Base-by-base conservation (phyloP, 352 stramenopile genomes). In the Globisporangium spinosum region DNA sequence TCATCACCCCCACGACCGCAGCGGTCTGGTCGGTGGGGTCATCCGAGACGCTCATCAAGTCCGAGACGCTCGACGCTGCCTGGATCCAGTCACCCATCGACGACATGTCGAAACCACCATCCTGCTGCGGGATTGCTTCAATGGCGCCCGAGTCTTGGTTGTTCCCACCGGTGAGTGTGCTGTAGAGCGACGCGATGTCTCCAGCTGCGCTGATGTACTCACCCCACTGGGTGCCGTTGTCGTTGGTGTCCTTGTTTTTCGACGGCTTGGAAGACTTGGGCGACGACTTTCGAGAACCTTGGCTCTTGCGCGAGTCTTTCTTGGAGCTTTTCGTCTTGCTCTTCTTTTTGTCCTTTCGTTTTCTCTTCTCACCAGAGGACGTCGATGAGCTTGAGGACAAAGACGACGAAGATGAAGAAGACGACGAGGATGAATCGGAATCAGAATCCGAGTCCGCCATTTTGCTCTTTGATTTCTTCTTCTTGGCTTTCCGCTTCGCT, bases 321-420 rank as follows among this genome's bases (percentile, higher is more conserved):
- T 56, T 68, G 40, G 62, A 67, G n/a, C 32, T 60, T 15, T 67
- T 58, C 40, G 68, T 27, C 22, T 56, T 57, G 27, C 27, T 68
- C 0, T 64, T 66, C 34, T 77, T 83, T 51, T 71, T 76, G 25
- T 65, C 38, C 61, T 71, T 78, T n/a, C 65, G 65, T 49, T 74
- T 80, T 9, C 20, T 54, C 20, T 72, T 68, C 34, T 76, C 56
- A 22, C 78, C 70, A 12, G 72, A 73, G 0, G 71, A 77, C 0
- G 70, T 67, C 9, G 71, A 75, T 20, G 22, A 34, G 1, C 53
- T 65, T 7, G 66, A 64, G 0, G 54, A 69, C 0, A 29, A 68
- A 0, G 58, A 68, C 2, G 67, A 70, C 3, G 61, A 71, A 1
- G 55, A 64, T 3, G 65, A 70, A 1, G 65, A 70, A 0, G 35